Evolutionary conservation across 805 yeast species (phyloP).

Genomic region (Pichia cephalocereana): DNA sequence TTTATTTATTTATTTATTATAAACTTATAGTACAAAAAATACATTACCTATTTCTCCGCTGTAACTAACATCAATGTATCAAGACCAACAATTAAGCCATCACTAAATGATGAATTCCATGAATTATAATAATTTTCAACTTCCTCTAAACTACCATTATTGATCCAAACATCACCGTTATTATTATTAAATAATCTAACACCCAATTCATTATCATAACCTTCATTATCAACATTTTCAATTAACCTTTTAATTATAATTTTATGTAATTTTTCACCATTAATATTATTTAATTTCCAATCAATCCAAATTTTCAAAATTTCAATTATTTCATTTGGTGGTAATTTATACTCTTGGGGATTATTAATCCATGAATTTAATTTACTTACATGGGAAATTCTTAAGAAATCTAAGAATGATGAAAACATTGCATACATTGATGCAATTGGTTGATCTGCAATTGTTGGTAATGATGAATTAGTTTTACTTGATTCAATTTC

Average conservation of each 20-base stretch:
- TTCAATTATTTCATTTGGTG: constrained; percentile 9
- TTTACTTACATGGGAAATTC: constrained; percentile 10
- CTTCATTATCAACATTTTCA: background rate
- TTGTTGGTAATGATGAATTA: constrained; percentile 1
- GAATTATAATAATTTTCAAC: background rate
- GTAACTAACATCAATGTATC: constrained; percentile 1
- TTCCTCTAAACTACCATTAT: background rate
- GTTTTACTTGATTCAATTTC: background rate
- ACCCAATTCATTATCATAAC: constrained; percentile 6
- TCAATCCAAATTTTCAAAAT: constrained; percentile 24
- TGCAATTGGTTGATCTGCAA: constrained; percentile 21
- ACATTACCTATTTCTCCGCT: background rate
- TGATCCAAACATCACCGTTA: background rate
- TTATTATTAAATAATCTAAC: constrained; percentile 1
- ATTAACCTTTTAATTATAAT: constrained; percentile 4
- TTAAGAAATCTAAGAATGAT: constrained; percentile 21
- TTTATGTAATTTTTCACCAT: constrained; percentile 15
- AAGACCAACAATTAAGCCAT: constrained; percentile 1
- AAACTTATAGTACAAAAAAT: too few relatives aligned
- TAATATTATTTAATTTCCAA: constrained; percentile 22
- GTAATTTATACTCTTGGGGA: constrained; percentile 7
- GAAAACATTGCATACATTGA: constrained; percentile 24
- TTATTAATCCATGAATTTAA: constrained; percentile 10
- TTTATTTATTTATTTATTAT: background rate
- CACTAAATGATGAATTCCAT: background rate